These are phyloP conservation scores for Nematodospora anomalae DNA, from an alignment of 1,139 yeast genomes.

Conservation along the genomic window DNA sequence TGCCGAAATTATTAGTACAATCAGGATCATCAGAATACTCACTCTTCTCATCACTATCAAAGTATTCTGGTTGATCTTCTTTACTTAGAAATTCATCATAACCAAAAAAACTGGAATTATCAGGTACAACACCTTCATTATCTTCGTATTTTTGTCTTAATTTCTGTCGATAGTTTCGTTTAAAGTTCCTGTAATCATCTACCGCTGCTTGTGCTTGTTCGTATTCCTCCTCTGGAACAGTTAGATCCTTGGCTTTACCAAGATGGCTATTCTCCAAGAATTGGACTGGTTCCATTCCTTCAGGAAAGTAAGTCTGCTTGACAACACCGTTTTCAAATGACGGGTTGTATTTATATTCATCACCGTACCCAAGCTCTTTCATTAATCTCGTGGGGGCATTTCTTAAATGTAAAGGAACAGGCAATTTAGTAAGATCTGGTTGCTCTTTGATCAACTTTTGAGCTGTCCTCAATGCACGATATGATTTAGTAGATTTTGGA, in stretches of 20 bases:
- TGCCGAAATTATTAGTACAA: conserved; percentile 33
- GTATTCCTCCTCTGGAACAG: conserved; percentile 24
- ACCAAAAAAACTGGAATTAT: neutral
- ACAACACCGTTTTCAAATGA: conserved; percentile 70
- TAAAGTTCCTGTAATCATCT: conserved; percentile 30
- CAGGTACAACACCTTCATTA: conserved; percentile 7
- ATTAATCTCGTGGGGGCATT: conserved; percentile 92
- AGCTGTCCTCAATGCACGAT: conserved; percentile 71
- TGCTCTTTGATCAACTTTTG: conserved; percentile 57
- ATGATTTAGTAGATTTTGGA: conserved; percentile 80
- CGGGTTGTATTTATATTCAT: conserved; percentile 87
- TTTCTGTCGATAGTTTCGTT: conserved; percentile 15
- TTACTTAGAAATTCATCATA: conserved; percentile 32
- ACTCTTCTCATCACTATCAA: conserved; percentile 36
- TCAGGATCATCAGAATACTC: conserved; percentile 40
- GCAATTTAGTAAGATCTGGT: conserved; percentile 62
- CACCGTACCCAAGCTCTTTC: conserved; percentile 85
- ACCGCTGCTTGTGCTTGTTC: conserved; percentile 24
- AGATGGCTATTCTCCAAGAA: conserved; percentile 44
- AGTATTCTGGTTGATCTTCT: conserved; percentile 23
- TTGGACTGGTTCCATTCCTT: conserved; percentile 34
- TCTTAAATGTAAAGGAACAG: conserved; percentile 78
- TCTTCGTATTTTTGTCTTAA: conserved; percentile 13
- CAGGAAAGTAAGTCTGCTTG: conserved; percentile 68
- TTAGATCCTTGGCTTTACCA: conserved; percentile 29